Base-by-base conservation (phyloP, 768 basidiomycete species). In the Thelephora ganbajun region DNA sequence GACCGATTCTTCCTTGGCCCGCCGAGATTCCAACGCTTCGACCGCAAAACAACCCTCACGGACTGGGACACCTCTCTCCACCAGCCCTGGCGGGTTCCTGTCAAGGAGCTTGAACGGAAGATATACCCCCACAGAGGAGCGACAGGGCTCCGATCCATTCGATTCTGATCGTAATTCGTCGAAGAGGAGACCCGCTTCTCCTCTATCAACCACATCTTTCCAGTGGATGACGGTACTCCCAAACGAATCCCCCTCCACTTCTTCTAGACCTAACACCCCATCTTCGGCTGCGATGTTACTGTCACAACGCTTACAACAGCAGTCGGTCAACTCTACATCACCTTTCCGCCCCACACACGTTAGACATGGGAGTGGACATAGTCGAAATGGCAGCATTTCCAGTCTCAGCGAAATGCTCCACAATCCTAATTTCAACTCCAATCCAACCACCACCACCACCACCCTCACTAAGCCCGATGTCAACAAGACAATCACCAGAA, bases 221-320 rank as follows among this genome's bases (percentile, higher is more conserved):
- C 83, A 81, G 61, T 71, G 78, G 5, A 67, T 82, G 65, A 55
- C 72, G 6, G 69, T 74, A 19, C 35, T 43, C 1, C 47, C 55
- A 2, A 70, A 77, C 47, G 67, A 71, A 48, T 65, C 70, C 35
- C 68, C 73, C 26, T 57, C 59, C 41, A 83, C 85, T 22, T 85
- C 85, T 33, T 87, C 86, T 1, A 84, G 46, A 74, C 76, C n/a
- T 87, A 84, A 84, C 76, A 70, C 46, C 48, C 66, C 19, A 63
- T 67, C 14, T 42, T 57, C 26, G 63, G 59, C 43, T 57, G 63
- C 6, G 60, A 64, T 59, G 63, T 52, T 20, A 53, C 53, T 4
- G 9, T 30, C 26, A 30, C 26, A 30, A 30, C 26, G 9, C 9
- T 4, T 9, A 30, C 16, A 74, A 30, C n/a, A 45, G 9, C 39